These are phyloP conservation scores for Afroboletus lepidellus DNA, from an alignment of 1,284 basidiomycete species.

Conservation along the genomic window DNA sequence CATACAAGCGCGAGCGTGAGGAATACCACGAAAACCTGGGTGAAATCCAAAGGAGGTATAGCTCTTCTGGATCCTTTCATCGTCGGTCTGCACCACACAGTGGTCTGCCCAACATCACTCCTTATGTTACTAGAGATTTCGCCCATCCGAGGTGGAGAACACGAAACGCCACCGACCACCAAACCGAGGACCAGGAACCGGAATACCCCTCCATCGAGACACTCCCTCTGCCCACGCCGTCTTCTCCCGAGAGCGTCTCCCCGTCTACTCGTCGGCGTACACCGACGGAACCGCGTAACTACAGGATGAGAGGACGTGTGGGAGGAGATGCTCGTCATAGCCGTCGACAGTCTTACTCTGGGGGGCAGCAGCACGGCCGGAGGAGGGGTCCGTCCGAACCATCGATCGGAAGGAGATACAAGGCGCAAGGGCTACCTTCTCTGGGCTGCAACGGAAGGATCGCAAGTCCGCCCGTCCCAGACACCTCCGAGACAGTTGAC, in stretches of 20 bases:
- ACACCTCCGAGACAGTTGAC: neutral
- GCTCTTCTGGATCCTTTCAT: neutral
- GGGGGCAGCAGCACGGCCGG: constrained; percentile 2
- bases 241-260: constrained; percentile 12
- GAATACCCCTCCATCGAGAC: constrained; percentile 21
- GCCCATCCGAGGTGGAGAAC: constrained; percentile 23
- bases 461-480: neutral
- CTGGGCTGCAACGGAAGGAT: neutral
- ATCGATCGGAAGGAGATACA: constrained; percentile 4
- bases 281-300: constrained; percentile 10
- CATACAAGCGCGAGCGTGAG: constrained; percentile 10
- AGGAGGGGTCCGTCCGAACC: constrained; percentile 2
- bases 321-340: neutral
- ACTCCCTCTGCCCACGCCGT: constrained; percentile 9
- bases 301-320: constrained; percentile 2
- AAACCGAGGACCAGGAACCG: constrained; percentile 2
- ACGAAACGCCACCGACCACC: constrained; percentile 2
- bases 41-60: constrained; percentile 18
- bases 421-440: neutral
- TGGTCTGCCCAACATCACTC: neutral
- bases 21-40: constrained; percentile 10
- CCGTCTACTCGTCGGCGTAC: constrained; percentile 1
- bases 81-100: neutral
- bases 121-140: constrained; percentile 7
- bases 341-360: neutral